A percentile compares a stretch with the other conserved stretches of the same genome.
phyloP scores from a whole-genome alignment of 202 grass and related monocot genomes.

The Alloteropsis angusta region DNA sequence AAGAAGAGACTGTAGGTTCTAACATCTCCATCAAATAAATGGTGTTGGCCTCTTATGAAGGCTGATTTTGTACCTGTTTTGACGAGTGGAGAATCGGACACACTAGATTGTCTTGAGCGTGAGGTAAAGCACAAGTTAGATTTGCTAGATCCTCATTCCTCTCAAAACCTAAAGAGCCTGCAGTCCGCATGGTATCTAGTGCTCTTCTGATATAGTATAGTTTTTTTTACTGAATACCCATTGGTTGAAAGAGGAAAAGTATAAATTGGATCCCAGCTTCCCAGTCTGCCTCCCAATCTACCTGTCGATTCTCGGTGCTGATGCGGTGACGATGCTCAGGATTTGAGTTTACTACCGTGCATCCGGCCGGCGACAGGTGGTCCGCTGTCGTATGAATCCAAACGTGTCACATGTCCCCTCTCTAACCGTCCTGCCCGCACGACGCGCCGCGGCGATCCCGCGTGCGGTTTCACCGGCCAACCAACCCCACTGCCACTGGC shows the following conservation, averaged over 20 bases:
- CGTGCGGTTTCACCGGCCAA: background rate
- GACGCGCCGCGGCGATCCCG: conserved; percentile 12
- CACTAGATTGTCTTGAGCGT: background rate
- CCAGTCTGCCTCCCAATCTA: too few relatives aligned
- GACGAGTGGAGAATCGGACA: background rate
- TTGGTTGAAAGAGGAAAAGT: background rate
- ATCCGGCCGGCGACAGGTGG: background rate
- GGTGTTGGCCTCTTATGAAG: background rate
- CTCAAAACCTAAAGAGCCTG: background rate
- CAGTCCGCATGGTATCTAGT: conserved; percentile 19
- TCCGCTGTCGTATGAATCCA: background rate
- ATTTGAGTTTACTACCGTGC: background rate
- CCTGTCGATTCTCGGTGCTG: background rate
- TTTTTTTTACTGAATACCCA: background rate
- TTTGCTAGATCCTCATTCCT: background rate
- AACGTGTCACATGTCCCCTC: background rate
- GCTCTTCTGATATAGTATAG: background rate
- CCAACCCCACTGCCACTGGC: too few relatives aligned
- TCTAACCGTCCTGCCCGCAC: background rate
- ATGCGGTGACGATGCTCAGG: background rate
- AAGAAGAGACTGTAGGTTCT: background rate
- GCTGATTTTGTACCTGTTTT: background rate
- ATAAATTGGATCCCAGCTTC: background rate
- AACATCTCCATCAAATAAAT: background rate
- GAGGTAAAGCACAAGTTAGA: conserved; percentile 30